These are phyloP conservation scores for Amesomyces nigricolor DNA, from an alignment of 2,329 filamentous ascomycete species.

Conservation along the genomic window DNA sequence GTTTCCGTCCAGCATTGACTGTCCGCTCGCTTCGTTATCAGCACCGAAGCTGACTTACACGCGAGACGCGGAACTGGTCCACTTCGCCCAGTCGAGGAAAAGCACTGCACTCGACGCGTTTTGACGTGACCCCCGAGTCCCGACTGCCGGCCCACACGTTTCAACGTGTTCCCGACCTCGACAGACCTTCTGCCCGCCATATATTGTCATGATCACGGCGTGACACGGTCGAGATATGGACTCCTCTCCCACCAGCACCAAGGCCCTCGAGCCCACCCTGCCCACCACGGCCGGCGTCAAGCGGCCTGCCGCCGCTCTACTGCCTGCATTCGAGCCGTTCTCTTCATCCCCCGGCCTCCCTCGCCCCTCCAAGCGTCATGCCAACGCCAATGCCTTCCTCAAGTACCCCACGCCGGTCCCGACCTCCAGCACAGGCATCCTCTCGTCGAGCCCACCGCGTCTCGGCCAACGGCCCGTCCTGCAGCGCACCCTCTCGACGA, in stretches of 20 bases:
- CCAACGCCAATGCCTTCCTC: conserved; percentile 45
- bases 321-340: conserved; percentile 73
- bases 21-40: background rate
- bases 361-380: conserved; percentile 63
- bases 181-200: background rate
- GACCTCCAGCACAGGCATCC: conserved; percentile 86
- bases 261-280: conserved; percentile 34
- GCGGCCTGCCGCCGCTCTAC: conserved; percentile 59
- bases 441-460: conserved; percentile 76
- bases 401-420: conserved; percentile 92
- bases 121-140: conserved; percentile 15
- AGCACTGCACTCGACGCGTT: conserved; percentile 21
- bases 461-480: conserved; percentile 43
- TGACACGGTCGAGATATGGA: conserved; percentile 34
- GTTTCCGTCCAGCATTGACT: background rate
- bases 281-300: conserved; percentile 45
- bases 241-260: conserved; percentile 34
- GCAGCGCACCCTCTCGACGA: conserved; percentile 55
- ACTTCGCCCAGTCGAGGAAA: conserved; percentile 1
- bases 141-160: conserved; percentile 5
- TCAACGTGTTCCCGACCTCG: conserved; percentile 7
- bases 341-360: conserved; percentile 72
- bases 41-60: conserved; percentile 15
- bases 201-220: conserved; percentile 19
- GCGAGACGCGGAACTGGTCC: conserved; percentile 13